Evolutionary conservation across 805 yeast species (phyloP), one percentile per base, ranked within the genome.

Genomic region (Barnettozyma siamensis): DNA sequence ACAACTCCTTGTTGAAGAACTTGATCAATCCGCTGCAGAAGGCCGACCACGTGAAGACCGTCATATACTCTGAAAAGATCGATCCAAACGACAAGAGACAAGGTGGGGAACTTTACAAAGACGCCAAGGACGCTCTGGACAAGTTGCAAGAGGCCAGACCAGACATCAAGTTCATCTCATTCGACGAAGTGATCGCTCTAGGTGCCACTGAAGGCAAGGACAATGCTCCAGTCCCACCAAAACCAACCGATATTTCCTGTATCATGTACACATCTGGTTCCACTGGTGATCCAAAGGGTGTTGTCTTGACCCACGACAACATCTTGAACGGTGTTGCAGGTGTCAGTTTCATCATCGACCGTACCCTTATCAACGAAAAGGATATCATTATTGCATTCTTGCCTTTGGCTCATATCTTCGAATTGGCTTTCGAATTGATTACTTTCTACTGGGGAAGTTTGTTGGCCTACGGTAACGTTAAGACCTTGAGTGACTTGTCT

Each of bases 341-440:
- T 67, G 79, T 86, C 43, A 62, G 82, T 21, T 68, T 78, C 33
- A 73, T 76, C 54, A 80, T 88, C 39, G 71, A 72, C 34, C 68
- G 76, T 42, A 64, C 65, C 17, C 40, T 65, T 33, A 75, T 88
- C 39, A 65, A 57, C 43, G 65, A 66, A 18, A 63, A 63, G 28
- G 98, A 93, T 65, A 74, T 88, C 51, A 67, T 91, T 48, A 78
- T 93, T 63, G 83, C 89, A 15, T 89, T 91, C 63, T 75, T 93
- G 60, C 99, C 99, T 11, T 75, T 93, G 57, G 99, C 99, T 8
- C 99, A 93, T 60, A 93, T 93, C 54, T 86, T 93, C 54, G 99
- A 93, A 69, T 72, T 88, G 64, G 87, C 78, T 4, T 88, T 93
- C 50, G 99, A 93, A 69, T 69, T 88, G 56, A 63, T 77, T 24